phyloP scores from a whole-genome alignment of 2,329 filamentous ascomycete species.

The Fusarium duplospermum region DNA sequence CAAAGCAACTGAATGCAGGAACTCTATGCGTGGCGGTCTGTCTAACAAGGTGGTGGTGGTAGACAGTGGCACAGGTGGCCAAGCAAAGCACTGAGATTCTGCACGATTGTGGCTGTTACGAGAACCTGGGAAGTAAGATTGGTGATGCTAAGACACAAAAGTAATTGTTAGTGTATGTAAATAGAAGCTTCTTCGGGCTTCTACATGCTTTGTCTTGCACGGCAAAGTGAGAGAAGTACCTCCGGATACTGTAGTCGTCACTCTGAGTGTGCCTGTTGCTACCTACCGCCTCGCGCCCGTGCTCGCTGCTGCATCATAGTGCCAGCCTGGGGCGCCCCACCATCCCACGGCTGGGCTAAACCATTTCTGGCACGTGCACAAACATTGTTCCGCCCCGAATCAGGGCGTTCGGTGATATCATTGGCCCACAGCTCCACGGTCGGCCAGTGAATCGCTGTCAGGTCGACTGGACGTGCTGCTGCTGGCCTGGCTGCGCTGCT shows the following conservation, averaged over 20 bases:
- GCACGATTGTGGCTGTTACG: not conserved
- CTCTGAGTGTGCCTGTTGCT: conserved; percentile 42
- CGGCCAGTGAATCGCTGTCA: conserved; percentile 45
- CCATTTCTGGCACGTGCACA: conserved; percentile 39
- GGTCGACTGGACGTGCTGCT: conserved; percentile 3
- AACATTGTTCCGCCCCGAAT: conserved; percentile 52
- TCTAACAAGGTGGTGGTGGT: conserved; percentile 19
- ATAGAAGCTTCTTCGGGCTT: conserved; percentile 40
- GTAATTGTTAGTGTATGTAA: not conserved
- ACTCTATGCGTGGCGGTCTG: conserved; percentile 14
- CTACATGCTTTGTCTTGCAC: conserved; percentile 36
- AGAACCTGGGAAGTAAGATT: not conserved
- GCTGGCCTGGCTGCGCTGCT: conserved; percentile 15
- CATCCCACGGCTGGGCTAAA: conserved; percentile 42
- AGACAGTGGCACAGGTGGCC: not conserved
- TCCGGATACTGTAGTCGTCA: conserved; percentile 36
- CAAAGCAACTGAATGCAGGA: conserved; percentile 24
- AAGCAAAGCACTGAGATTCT: not conserved
- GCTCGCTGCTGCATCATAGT: conserved; percentile 41
- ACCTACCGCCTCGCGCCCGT: conserved; percentile 28
- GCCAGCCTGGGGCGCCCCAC: conserved; percentile 33
- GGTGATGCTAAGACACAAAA: not conserved
- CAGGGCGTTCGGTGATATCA: conserved; percentile 47
- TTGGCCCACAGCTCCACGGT: conserved; percentile 48
- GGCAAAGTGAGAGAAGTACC: not conserved